These are phyloP conservation scores for Metarhizium brunneum DNA, from an alignment of 2,329 filamentous ascomycete species.

Conservation along the genomic window DNA sequence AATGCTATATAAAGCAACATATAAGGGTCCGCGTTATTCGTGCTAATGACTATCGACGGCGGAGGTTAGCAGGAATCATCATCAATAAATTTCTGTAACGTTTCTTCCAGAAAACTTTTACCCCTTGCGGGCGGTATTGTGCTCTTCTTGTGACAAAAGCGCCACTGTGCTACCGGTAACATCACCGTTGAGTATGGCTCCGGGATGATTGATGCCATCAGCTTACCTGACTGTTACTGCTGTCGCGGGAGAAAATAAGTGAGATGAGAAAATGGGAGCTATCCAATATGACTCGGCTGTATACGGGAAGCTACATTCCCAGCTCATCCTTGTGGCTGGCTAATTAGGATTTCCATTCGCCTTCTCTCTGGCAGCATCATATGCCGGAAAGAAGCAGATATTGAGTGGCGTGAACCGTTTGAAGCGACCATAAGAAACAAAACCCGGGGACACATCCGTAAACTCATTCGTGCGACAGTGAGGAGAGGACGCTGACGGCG, in stretches of 20 bases:
- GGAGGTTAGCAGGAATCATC: not conserved
- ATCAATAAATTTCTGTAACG: not conserved
- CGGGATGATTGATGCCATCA: not conserved
- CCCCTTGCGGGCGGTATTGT: not conserved
- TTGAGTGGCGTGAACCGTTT: not conserved
- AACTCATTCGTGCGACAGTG: not conserved
- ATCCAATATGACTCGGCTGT: not conserved
- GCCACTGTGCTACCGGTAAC: constrained; percentile 1
- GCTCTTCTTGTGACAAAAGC: not conserved
- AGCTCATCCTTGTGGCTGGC: constrained; percentile 3
- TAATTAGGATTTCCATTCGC: not conserved
- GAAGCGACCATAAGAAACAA: not conserved
- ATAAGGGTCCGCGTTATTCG: too few relatives aligned
- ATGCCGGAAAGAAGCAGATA: not conserved
- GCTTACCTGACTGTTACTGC: not conserved
- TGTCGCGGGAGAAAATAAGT: not conserved
- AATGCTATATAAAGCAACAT: not conserved
- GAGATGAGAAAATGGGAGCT: not conserved
- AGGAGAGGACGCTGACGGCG: not conserved
- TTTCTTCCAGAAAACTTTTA: not conserved
- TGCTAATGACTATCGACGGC: too few relatives aligned
- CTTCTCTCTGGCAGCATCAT: not conserved
- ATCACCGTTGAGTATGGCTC: not conserved
- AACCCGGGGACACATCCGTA: not conserved
- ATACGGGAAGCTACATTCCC: constrained; percentile 4